Evolutionary conservation across 129 eudicot species (phyloP).

Genomic region (Ambrosia trifida): DNA sequence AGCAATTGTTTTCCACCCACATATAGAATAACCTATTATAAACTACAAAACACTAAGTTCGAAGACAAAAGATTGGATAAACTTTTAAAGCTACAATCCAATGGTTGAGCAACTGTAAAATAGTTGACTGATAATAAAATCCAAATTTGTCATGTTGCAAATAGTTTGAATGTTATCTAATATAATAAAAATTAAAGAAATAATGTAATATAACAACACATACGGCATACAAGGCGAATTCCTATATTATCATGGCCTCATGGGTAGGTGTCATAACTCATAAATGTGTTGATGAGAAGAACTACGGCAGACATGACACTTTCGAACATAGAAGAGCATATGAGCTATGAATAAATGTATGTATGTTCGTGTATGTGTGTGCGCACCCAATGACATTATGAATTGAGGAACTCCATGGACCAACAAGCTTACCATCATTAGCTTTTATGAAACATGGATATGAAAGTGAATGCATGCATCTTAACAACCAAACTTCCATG

Average conservation of each 20-base stretch:
- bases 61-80: background rate
- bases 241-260: background rate
- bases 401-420: constrained; percentile 4
- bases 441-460: constrained; percentile 23
- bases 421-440: constrained; percentile 14
- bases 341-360: background rate
- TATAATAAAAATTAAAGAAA: background rate
- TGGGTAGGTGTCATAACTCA: background rate
- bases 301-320: background rate
- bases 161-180: background rate
- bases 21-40: background rate
- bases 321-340: constrained; percentile 7
- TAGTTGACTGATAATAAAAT: background rate
- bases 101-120: background rate
- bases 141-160: background rate
- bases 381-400: background rate
- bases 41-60: background rate
- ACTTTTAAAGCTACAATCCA: background rate
- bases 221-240: background rate
- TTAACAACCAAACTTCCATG: constrained; percentile 18
- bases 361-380: background rate
- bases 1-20: background rate
- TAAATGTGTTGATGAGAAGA: background rate
- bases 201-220: background rate
- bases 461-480: constrained; percentile 1